Base-by-base conservation (phyloP, 2,329 filamentous ascomycete species). In the Helminthosporium solani region DNA sequence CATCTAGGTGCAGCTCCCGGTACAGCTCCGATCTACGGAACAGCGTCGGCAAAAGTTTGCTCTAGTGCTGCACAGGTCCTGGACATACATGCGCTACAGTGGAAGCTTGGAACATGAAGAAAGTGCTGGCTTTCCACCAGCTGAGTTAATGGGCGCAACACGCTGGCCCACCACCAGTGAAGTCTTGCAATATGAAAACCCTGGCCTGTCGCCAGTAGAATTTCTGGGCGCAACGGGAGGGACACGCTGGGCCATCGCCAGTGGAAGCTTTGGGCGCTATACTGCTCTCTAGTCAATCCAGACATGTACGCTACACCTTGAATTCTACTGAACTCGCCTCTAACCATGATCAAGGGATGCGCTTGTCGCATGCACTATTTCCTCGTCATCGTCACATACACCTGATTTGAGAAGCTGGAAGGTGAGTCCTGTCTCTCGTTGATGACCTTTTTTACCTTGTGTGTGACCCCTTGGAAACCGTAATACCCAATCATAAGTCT, bases 231-330 rank as follows among this genome's bases (percentile, higher is more conserved):
- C 41, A 25, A 6, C 23, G 46, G 50, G 53, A 50, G 43, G 14
- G 18, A 47, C 25, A 35, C 40, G 34, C 35, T 43, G 40, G n/a
- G 14, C 19, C 42, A n/a, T 40, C 27, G 35, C 20, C 41, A 40
- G 46, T 39, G 37, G 40, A 33, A 33, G 23, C 33, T 28, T 44
- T n/a, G 45, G 44, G 38, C 40, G 35, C 41, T 36, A 56, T 46
- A 46, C 49, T 53, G 50, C 47, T 53, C 53, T 59, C 49, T 61
- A 64, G 57, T 60, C 58, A 57, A 63, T 64, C 54, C 44, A 56
- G 61, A 56, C 56, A 60, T 60, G 64, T 67, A 67, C 61, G 64
- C 64, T 57, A 59, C 54, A 61, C 56, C 53, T 58, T 51, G 50
- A 58, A n/a, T 62, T 50, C 52, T 20, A 50, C 47, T 60, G 58